phyloP scores from a whole-genome alignment of 2,329 filamentous ascomycete genomes.

The Chaetoscypha palmicola region DNA sequence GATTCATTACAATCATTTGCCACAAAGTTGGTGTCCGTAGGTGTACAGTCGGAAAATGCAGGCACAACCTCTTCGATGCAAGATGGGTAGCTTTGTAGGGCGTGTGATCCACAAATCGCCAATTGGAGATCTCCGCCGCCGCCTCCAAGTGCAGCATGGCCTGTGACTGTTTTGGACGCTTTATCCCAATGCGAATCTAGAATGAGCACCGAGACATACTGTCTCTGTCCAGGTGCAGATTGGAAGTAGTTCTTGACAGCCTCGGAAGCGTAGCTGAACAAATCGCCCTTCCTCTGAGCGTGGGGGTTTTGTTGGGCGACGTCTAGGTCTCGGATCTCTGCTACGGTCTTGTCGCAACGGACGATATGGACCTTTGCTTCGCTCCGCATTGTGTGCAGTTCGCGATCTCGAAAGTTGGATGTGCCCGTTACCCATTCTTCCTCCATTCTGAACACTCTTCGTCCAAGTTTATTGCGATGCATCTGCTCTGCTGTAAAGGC shows the following conservation, averaged over 20 bases:
- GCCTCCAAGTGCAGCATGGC: conserved; percentile 81
- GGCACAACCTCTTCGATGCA: conserved; percentile 85
- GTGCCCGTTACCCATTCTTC: conserved; percentile 90
- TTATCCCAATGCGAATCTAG: conserved; percentile 87
- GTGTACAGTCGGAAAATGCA: conserved; percentile 84
- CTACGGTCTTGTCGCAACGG: conserved; percentile 73
- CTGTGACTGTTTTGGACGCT: conserved; percentile 59
- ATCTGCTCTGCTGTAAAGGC: conserved; percentile 96
- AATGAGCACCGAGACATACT: conserved; percentile 80
- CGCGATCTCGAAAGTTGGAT: conserved; percentile 66
- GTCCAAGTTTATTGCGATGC: conserved; percentile 79
- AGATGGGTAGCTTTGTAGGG: conserved; percentile 82
- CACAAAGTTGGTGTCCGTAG: conserved; percentile 72
- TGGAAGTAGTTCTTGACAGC: conserved; percentile 75
- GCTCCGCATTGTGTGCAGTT: conserved; percentile 69
- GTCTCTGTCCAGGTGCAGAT: conserved; percentile 67
- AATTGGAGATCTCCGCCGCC: conserved; percentile 66
- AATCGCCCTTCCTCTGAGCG: conserved; percentile 61
- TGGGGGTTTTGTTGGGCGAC: conserved; percentile 69
- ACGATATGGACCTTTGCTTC: conserved; percentile 88
- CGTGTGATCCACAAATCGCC: conserved; percentile 88
- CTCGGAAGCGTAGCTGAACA: conserved; percentile 71
- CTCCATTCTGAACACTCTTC: conserved; percentile 82
- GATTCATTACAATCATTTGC: conserved; percentile 82
- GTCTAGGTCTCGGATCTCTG: conserved; percentile 72